These are phyloP conservation scores for Kalanchoe fedtschenkoi DNA, from an alignment of 164 flowering plant genomes.

Conservation along the genomic window DNA sequence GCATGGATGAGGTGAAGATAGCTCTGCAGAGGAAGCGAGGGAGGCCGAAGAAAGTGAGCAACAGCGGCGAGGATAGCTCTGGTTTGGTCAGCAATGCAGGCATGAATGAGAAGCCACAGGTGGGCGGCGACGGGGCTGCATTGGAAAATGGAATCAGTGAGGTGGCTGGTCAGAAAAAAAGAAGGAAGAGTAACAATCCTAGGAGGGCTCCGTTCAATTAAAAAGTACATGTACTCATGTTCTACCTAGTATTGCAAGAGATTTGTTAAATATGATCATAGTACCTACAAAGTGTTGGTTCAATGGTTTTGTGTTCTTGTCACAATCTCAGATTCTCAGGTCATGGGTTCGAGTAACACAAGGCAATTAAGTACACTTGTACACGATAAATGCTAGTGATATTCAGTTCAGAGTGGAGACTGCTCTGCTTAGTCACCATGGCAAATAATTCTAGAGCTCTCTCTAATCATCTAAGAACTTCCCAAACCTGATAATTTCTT, in stretches of 20 bases:
- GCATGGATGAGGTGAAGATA: background rate
- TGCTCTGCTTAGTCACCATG: too few relatives aligned
- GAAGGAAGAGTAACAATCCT: constrained; percentile 5
- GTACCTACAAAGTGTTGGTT: too few relatives aligned
- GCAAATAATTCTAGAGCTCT: too few relatives aligned
- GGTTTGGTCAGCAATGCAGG: background rate
- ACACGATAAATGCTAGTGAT: too few relatives aligned
- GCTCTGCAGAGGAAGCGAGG: constrained; percentile 1
- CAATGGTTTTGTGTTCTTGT: too few relatives aligned
- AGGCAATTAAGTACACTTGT: too few relatives aligned
- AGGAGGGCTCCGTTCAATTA: constrained; percentile 3
- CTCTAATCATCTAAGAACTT: too few relatives aligned
- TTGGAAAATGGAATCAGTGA: background rate
- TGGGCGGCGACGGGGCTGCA: background rate
- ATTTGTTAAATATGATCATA: too few relatives aligned
- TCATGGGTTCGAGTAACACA: too few relatives aligned
- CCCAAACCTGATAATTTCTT: too few relatives aligned
- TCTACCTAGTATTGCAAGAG: background rate
- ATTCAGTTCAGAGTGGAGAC: too few relatives aligned
- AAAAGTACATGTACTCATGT: background rate
- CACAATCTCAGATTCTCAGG: too few relatives aligned
- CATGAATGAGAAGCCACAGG: constrained; percentile 1
- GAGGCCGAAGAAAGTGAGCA: background rate
- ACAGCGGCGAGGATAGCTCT: background rate
- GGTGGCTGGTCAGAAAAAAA: background rate